Evolutionary conservation across 2,329 filamentous ascomycete species (phyloP).

Genomic region (Pseudocercospora eumusae): DNA sequence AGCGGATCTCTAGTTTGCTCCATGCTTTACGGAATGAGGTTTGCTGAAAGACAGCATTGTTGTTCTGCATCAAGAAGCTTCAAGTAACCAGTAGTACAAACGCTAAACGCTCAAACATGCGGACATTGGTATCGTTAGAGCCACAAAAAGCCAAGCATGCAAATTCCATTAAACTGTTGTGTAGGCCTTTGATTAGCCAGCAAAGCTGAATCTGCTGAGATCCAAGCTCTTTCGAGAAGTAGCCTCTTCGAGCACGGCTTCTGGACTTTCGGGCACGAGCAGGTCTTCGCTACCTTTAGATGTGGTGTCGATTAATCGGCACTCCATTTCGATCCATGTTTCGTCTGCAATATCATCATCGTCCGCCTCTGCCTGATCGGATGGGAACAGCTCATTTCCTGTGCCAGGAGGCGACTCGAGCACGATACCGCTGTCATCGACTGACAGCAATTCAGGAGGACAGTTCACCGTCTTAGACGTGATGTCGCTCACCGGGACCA

Average conservation of each 20-base stretch:
- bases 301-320: slow-evolving; percentile 28
- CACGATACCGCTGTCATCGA: slow-evolving; percentile 23
- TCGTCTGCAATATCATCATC: slow-evolving; percentile 29
- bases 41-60: not conserved
- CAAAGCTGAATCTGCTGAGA: slow-evolving; percentile 45
- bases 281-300: slow-evolving; percentile 51
- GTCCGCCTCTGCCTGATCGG: slow-evolving; percentile 27
- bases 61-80: not conserved
- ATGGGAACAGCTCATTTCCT: slow-evolving; percentile 14
- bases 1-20: not conserved
- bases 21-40: not conserved
- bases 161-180: not conserved
- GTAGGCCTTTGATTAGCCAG: slow-evolving; percentile 22
- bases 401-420: slow-evolving; percentile 16
- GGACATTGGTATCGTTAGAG: slow-evolving; percentile 6
- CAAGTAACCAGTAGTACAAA: not conserved
- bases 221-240: slow-evolving; percentile 40
- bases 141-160: not conserved
- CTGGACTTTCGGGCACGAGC: slow-evolving; percentile 49
- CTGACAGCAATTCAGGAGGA: not conserved
- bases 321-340: slow-evolving; percentile 32
- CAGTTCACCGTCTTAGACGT: not conserved
- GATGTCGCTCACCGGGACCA: slow-evolving; percentile 6
- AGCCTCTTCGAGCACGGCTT: slow-evolving; percentile 38
- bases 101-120: slow-evolving; percentile 4